Evolutionary conservation across 371 early-diverging fungal species (phyloP).

Genomic region (Mucor racemosus): DNA sequence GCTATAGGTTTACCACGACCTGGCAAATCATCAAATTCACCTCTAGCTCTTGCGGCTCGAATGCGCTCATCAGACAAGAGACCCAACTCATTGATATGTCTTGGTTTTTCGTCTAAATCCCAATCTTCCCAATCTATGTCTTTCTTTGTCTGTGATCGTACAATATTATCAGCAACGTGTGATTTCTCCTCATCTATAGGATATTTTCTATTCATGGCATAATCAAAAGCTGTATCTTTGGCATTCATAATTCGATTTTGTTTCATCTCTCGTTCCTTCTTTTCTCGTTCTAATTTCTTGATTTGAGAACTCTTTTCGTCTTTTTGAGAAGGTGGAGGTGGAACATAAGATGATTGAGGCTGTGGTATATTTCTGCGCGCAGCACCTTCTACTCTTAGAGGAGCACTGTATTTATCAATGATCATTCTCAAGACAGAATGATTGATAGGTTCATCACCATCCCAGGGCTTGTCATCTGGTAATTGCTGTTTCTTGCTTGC

Average conservation of each 20-base stretch:
- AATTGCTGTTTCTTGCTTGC: conserved; percentile 18
- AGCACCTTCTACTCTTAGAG: conserved; percentile 42
- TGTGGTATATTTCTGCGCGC: conserved; percentile 35
- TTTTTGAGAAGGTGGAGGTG: conserved; percentile 2
- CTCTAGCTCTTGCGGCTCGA: conserved; percentile 42
- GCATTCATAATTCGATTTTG: conserved; percentile 32
- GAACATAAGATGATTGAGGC: conserved; percentile 22
- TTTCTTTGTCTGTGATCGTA: not conserved
- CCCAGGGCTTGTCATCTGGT: conserved; percentile 36
- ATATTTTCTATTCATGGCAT: conserved; percentile 25
- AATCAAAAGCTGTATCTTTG: conserved; percentile 33
- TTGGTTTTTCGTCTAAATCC: conserved; percentile 10
- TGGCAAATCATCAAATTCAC: conserved; percentile 51
- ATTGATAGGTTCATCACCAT: conserved; percentile 35
- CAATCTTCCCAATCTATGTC: conserved; percentile 23
- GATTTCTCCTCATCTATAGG: conserved; percentile 5
- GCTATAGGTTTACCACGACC: conserved; percentile 53
- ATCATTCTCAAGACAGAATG: conserved; percentile 41
- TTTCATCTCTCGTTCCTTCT: conserved; percentile 14
- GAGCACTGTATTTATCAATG: conserved; percentile 37
- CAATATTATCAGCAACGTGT: conserved; percentile 5
- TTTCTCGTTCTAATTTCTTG: conserved; percentile 26
- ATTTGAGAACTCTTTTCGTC: conserved; percentile 29
- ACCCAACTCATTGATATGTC: conserved; percentile 25
- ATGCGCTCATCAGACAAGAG: conserved; percentile 48